Base-by-base conservation (phyloP, 2,329 filamentous ascomycete genomes). In the Passalora sequoiae region DNA sequence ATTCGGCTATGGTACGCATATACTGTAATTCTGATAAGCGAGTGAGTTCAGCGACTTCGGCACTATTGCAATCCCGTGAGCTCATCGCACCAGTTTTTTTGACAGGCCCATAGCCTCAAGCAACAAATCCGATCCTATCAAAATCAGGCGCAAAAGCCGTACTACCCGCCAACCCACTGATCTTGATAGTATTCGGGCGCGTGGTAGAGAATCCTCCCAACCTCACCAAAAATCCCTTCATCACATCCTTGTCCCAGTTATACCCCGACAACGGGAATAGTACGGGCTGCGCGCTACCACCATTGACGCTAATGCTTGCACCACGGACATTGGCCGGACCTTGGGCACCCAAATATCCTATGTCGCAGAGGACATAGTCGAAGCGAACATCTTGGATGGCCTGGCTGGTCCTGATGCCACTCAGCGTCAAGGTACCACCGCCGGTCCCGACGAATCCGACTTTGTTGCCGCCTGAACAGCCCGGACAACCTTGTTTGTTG, bases 331-430 rank as follows among this genome's bases (percentile, higher is more conserved):
- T 69, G 4, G 45, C 36, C 57, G 62, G 4, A 7, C 25, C 22
- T 15, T 30, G 4, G 10, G 4, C 6, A 4, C 27, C 25, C 0
- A 62, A 56, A 22, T 65, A 67, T 1, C 59, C 60, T 15, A 69
- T 62, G 2, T 69, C 66, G 49, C 67, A 67, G 37, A 69, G 65
- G 37, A 69, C 47, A 35, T 66, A 69, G 39, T 70, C 67, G 15
- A 69, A 58, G 1, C 59, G 59, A 1, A 67, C 35, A 4, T 66
- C 46, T 31, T 61, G 64, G 13, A 55, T 63, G 0, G 60, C 54
- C n/a, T 57, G 35, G 7, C 53, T 50, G 8, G 50, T 58, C 4
- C 29, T 38, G 19, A 69, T 56, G 6, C 56, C 56, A 15, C 28
- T 43, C 20, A 69, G 58, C 7, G 54, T 60, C 4, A 60, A 54